Base-by-base conservation (phyloP, 805 yeast genomes). In the Nakazawaea pomicola region DNA sequence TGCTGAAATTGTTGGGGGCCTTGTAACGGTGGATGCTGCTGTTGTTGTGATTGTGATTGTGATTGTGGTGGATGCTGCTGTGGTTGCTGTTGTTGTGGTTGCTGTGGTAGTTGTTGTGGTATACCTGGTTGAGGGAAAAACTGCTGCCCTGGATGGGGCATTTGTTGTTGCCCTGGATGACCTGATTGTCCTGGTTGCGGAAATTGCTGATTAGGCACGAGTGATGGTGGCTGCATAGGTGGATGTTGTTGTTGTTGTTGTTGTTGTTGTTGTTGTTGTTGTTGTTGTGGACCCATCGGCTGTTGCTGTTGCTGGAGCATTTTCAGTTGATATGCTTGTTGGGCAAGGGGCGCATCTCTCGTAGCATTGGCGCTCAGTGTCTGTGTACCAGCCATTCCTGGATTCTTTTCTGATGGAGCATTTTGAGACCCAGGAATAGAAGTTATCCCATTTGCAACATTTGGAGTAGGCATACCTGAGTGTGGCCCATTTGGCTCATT, bases 151-250 rank as follows among this genome's bases (percentile, higher is more conserved):
- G 24, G 40, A 6, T 32, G 34, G 16, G 8, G 34, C 6, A 25
- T 41, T 16, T 20, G 41, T 16, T 21, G 40, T 19, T 36, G 47
- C 21, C 36, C 46, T 33, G 32, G 44, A 15, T 30, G 46, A 12
- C 32, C 36, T 17, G n/a, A 42, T 36, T 44, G 51, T 40, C 40
- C 43, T 14, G 33, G 35, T 9, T 33, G 35, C 14, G 38, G 8
- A 6, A 4, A 17, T 14, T 12, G 36, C 33, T 23, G 36, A 12
- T 14, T 27, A 12, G n/a, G 15, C 27, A 27, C n/a, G n/a, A n/a
- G n/a, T n/a, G n/a, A n/a, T n/a, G n/a, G 17, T 21, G 12, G 38
- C 16, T 27, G 38, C 11, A 27, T 7, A n/a, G n/a, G n/a, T n/a
- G 14, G 34, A 27, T 25, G 35, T 4, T 30, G 40, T 8, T 32